A percentile compares a stretch with the other conserved stretches of the same genome.
Evolutionary conservation across 208 protist genomes (phyloP).

Genomic region (Endotrypanum monterogeii): DNA sequence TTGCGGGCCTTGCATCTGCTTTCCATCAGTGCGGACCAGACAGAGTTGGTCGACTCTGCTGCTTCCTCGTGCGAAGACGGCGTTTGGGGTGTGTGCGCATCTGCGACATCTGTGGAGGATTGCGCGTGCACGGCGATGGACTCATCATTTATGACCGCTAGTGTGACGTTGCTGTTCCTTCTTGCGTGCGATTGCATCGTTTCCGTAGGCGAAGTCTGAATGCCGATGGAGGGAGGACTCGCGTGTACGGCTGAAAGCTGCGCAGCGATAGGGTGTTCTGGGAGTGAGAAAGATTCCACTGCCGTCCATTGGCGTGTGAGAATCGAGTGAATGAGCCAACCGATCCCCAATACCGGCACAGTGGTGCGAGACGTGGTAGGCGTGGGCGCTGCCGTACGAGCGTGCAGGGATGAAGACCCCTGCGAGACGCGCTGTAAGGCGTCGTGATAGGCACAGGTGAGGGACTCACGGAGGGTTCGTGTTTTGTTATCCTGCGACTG

Average conservation of each 20-base stretch:
- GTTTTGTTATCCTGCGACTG: conserved; percentile 11
- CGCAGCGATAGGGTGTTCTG: conserved; percentile 13
- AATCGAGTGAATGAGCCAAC: conserved; percentile 72
- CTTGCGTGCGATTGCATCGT: not conserved
- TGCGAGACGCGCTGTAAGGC: conserved; percentile 33
- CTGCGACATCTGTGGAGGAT: not conserved
- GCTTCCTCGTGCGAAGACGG: not conserved
- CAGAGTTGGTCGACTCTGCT: conserved; percentile 1
- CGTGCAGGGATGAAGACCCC: not conserved
- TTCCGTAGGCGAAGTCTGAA: not conserved
- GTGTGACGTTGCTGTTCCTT: not conserved
- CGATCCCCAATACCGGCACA: conserved; percentile 44
- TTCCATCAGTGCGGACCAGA: conserved; percentile 20
- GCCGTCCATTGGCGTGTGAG: conserved; percentile 39
- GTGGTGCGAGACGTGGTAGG: not conserved
- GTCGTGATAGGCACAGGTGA: conserved; percentile 43
- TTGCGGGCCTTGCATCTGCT: conserved; percentile 27
- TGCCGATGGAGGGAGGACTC: not conserved
- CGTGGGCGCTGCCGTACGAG: not conserved
- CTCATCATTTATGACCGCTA: not conserved
- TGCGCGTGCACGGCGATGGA: not conserved
- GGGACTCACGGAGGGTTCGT: conserved; percentile 28
- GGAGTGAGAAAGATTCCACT: conserved; percentile 33
- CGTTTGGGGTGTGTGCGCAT: not conserved
- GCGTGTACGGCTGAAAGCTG: conserved; percentile 5